phyloP scores from a whole-genome alignment of 73 alveolate species.

The Stentor roeselii region DNA sequence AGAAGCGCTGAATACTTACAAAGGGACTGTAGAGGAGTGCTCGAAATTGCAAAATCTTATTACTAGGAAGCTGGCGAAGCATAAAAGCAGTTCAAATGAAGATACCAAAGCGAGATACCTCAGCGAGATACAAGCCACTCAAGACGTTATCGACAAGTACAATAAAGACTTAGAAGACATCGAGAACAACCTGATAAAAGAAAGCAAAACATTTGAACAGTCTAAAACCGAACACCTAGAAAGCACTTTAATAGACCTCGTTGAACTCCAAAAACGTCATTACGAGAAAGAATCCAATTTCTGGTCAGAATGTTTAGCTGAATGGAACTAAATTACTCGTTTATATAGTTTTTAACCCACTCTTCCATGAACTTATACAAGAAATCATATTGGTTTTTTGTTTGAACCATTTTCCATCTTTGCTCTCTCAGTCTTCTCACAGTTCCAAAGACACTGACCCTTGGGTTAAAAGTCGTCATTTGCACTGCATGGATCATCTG shows the following conservation, averaged over 20 bases:
- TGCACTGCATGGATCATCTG: neutral
- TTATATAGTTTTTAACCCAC: constrained; percentile 42
- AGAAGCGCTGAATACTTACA: neutral
- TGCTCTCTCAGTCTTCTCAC: constrained; percentile 86
- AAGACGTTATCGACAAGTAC: neutral
- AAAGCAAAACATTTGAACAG: neutral
- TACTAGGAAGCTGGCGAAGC: neutral
- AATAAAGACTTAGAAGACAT: neutral
- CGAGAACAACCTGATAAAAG: constrained; percentile 9
- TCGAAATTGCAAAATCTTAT: neutral
- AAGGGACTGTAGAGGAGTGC: neutral
- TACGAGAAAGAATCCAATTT: neutral
- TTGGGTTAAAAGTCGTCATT: constrained; percentile 35
- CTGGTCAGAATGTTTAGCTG: neutral
- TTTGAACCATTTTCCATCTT: constrained; percentile 78
- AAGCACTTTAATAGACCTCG: neutral
- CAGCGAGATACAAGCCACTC: constrained; percentile 3
- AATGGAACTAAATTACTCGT: neutral
- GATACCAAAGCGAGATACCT: constrained; percentile 16
- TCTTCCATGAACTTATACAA: constrained; percentile 50
- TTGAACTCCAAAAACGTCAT: neutral
- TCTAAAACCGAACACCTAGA: neutral
- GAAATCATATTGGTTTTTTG: constrained; percentile 64
- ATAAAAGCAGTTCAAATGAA: neutral
- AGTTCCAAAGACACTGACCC: constrained; percentile 62